These are phyloP conservation scores for Lactarius tabidus DNA, from an alignment of 768 basidiomycete species.

Conservation along the genomic window DNA sequence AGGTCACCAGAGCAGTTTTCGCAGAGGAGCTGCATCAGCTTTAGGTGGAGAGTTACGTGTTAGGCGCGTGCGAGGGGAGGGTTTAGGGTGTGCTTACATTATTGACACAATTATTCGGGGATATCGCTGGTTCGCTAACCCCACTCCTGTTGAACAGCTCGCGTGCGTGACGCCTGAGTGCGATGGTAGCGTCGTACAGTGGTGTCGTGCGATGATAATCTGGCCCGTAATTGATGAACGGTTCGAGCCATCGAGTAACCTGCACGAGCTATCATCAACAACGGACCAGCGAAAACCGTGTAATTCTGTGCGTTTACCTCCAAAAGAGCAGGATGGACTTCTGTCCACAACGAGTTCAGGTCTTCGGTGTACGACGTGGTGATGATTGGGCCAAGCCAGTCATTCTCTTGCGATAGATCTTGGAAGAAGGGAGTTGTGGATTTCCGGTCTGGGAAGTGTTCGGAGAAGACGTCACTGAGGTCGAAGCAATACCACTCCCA, in stretches of 20 bases:
- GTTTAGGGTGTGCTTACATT: not conserved
- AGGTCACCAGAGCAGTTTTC: not conserved
- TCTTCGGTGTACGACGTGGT: conserved; percentile 13
- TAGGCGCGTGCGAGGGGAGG: not conserved
- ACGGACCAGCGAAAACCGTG: not conserved
- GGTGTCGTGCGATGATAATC: conserved; percentile 8
- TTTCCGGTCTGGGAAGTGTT: not conserved
- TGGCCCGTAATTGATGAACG: conserved; percentile 17
- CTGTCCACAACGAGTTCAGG: not conserved
- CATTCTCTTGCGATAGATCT: not conserved
- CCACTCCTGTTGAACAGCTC: not conserved
- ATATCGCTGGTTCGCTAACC: not conserved
- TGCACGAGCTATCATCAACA: not conserved
- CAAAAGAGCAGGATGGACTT: conserved; percentile 8
- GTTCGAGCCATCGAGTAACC: conserved; percentile 21
- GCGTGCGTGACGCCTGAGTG: conserved; percentile 5
- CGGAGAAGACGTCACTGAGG: conserved; percentile 4
- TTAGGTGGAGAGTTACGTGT: not conserved
- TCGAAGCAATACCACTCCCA: conserved; percentile 17
- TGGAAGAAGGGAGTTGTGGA: not conserved
- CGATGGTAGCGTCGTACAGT: conserved; percentile 14
- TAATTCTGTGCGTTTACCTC: not conserved
- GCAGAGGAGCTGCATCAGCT: conserved; percentile 6
- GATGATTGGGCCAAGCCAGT: conserved; percentile 3
- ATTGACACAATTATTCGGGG: not conserved